Evolutionary conservation across 78 protist species (phyloP).

Genomic region (Polysphondylium violaceum): DNA sequence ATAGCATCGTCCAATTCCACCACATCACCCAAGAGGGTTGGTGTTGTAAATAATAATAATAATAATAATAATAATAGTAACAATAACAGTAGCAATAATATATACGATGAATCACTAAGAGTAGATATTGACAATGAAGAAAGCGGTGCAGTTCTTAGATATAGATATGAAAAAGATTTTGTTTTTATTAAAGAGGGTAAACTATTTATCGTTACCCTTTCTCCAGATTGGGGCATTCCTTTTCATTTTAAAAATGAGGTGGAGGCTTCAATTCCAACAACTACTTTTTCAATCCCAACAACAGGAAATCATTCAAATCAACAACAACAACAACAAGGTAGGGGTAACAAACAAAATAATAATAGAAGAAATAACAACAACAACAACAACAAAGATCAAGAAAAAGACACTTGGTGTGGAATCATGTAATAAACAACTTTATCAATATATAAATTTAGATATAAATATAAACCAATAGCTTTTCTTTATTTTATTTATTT

Average conservation of each 20-base stretch:
- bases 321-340: background rate
- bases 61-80: background rate
- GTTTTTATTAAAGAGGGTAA: conserved; percentile 42
- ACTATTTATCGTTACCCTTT: conserved; percentile 31
- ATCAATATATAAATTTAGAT: background rate
- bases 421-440: conserved; percentile 1
- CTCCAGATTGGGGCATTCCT: conserved; percentile 73
- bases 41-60: too few species aligned
- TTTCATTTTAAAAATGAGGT: conserved; percentile 49
- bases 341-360: background rate
- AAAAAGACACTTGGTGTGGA: conserved; percentile 19
- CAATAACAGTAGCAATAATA: background rate
- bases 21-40: background rate
- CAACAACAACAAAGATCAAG: background rate
- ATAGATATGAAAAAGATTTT: conserved; percentile 74
- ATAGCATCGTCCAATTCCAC: background rate
- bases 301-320: background rate
- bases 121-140: conserved; percentile 28
- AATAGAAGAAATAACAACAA: background rate
- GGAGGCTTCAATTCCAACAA: background rate
- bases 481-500: background rate
- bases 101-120: background rate
- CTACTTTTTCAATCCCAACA: background rate
- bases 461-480: background rate
- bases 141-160: conserved; percentile 11